Evolutionary conservation across 805 yeast species (phyloP), one percentile per base, ranked within the genome.

Genomic region (Brettanomyces bruxellensis): DNA sequence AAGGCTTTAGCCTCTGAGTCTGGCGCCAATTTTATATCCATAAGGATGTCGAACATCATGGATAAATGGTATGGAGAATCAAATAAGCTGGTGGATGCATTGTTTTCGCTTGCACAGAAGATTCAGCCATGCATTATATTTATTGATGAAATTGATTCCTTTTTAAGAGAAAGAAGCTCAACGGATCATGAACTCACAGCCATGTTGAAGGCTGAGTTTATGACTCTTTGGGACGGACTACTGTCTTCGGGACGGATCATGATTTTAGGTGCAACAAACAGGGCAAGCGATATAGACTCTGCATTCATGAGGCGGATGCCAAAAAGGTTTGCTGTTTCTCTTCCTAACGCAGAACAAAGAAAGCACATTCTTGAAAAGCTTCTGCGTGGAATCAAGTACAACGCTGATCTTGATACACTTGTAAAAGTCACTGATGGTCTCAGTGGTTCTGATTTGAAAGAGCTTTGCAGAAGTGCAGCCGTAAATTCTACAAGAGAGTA

Each of bases 31-130:
- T 91, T 91, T 66, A 76, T 91, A 43, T 88, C 90, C 56, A 84
- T 91, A 44, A 75, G 95, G 62, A 86, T 91, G 95, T 88, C 96
- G 25, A 81, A 91, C 3, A 79, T 91, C 14, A 86, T 90, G 91
- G 96, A 93, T 66, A 91, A 91, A 65, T 91, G 96, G 95, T 91
- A 87, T 60, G 99, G 99, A 13, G 98, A 91, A 65, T 80, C 91
- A 28, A 91, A 93, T 64, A 93, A 93, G 67, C 80, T 90, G 43
- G 93, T 88, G 1, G 95, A 90, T 53, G 98, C 96, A 1, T 78
- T 91, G 34, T 91, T 91, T 61, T 82, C 96, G 6, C 72, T 91
- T 47, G 98, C 97, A 4, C 72, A 77, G 49, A 91, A 93, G 60
- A 73, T 91, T 38, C 88, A 88, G 63, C 99, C 99, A 2, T 89